Conservation (phyloP, 768 basidiomycete genomes). For the Cyclocybe cylindracea region DNA sequence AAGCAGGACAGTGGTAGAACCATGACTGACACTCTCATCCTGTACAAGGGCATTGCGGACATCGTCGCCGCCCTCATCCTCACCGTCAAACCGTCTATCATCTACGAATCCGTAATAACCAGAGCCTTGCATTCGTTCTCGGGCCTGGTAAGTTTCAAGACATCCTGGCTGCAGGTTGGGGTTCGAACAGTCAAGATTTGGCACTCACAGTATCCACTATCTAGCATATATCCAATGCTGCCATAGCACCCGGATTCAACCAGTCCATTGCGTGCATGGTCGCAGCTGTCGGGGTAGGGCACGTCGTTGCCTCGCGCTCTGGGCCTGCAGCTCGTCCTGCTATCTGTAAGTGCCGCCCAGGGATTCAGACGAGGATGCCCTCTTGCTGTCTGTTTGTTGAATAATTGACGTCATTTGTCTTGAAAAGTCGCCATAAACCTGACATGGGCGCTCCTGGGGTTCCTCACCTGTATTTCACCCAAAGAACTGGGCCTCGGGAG, state of each 20-base stretch:
- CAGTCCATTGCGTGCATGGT: constrained; percentile 37
- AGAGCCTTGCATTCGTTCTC: constrained; percentile 19
- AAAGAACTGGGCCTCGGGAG: constrained; percentile 23
- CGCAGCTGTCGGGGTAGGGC: constrained; percentile 30
- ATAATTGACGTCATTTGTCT: background rate
- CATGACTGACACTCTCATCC: constrained; percentile 15
- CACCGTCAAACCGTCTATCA: constrained; percentile 22
- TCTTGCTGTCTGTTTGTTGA: background rate
- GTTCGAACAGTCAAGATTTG: background rate
- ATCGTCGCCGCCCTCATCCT: constrained; percentile 26
- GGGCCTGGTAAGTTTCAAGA: constrained; percentile 21
- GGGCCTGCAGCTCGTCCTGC: constrained; percentile 22
- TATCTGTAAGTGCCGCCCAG: constrained; percentile 22
- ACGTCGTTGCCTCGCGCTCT: constrained; percentile 25
- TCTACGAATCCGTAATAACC: constrained; percentile 26
- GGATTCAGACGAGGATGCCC: background rate
- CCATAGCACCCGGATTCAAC: constrained; percentile 32
- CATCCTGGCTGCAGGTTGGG: background rate
- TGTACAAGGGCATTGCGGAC: constrained; percentile 28
- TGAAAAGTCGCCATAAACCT: constrained; percentile 29
- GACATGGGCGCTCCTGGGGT: constrained; percentile 23
- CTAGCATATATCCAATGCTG: constrained; percentile 27
- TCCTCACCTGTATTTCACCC: constrained; percentile 27
- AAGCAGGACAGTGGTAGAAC: no score
- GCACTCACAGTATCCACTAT: constrained; percentile 13